Conservation (phyloP, 441 rosid species). For the Geranium incanum region DNA sequence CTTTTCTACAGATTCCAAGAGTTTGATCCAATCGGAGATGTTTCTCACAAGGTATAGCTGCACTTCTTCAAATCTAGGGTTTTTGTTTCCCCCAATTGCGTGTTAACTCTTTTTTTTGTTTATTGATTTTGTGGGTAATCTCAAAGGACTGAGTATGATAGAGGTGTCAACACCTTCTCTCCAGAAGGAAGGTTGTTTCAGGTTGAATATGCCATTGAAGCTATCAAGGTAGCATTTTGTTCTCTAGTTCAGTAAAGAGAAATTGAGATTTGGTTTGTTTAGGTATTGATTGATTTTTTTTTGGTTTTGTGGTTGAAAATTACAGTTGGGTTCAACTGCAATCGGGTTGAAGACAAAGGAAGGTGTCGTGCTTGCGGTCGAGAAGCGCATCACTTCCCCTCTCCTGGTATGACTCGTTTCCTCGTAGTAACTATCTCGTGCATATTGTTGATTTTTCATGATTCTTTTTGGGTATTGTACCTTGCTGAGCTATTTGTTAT, state of each 20-base stretch:
- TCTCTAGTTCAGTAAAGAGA: not conserved
- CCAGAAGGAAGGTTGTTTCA: constrained; percentile 95
- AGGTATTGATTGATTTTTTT: not conserved
- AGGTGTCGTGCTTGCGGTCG: constrained; percentile 97
- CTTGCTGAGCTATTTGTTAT: too few relatives aligned
- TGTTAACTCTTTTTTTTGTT: not conserved
- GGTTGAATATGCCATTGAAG: constrained; percentile 97
- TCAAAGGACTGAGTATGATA: constrained; percentile 89
- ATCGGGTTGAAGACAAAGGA: constrained; percentile 90
- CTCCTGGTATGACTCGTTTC: constrained; percentile 46
- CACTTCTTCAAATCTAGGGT: constrained; percentile 11
- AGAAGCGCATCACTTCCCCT: constrained; percentile 93
- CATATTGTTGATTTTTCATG: not conserved
- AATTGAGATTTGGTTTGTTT: constrained; percentile 1
- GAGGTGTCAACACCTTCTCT: constrained; percentile 98
- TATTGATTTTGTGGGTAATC: constrained; percentile 2
- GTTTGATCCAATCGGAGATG: constrained; percentile 15
- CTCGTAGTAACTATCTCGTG: not conserved
- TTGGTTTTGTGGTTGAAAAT: constrained; percentile 12
- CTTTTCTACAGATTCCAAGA: constrained; percentile 5
- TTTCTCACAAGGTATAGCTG: constrained; percentile 25
- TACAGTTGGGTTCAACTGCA: constrained; percentile 93
- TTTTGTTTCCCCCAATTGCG: not conserved
- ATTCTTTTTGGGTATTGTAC: not conserved
- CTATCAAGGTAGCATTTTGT: constrained; percentile 68